Base-by-base conservation (phyloP, 1,284 basidiomycete species). In the Stygiomarasmius scandens region DNA sequence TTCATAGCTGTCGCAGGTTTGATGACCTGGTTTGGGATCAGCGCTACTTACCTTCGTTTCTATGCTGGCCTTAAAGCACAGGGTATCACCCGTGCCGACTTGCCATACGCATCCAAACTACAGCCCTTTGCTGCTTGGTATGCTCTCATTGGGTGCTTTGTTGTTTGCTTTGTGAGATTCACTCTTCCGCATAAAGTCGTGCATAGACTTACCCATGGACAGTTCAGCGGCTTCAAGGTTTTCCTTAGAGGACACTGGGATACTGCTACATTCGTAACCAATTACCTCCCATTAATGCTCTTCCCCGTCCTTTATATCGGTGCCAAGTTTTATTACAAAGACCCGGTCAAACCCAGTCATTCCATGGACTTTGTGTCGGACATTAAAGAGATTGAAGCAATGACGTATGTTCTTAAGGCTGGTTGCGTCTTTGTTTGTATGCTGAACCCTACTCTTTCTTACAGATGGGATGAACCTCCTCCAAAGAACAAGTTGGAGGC, bases 21-120 rank as follows among this genome's bases (percentile, higher is more conserved):
- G 56, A 79, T 92, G 75, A 90, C 90, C 12, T 96, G 94, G 94
- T 87, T 90, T 67, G 90, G 87, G 60, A 96, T 96, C 67, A 79
- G 78, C 43, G 63, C 93, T 53, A 91, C 89, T 6, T 94, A 94
- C 71, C 71, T 93, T 56, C 86, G 90, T 29, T 95, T 95, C 78
- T 79, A 92, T 68, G 69, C 76, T 5, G 94, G 92, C 43, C 69
- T 90, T 69, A 86, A 87, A 67, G 86, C 74, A 1, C 94, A 96
- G 67, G 89, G 90, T 23, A 82, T 86, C 61, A 79, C 87, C 61
- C 80, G 93, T 51, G 73, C 61, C 5, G 77, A 73, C 2, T 79
- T 96, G 9, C 93, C 93, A 0, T 95, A 82, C 70, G 67, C 67
- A 5, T 83, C 84, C 4, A 70, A 68, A 19, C 52, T 89, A 22